Evolutionary conservation across 1,284 basidiomycete species (phyloP).

Genomic region (Fomitopsis betulina): DNA sequence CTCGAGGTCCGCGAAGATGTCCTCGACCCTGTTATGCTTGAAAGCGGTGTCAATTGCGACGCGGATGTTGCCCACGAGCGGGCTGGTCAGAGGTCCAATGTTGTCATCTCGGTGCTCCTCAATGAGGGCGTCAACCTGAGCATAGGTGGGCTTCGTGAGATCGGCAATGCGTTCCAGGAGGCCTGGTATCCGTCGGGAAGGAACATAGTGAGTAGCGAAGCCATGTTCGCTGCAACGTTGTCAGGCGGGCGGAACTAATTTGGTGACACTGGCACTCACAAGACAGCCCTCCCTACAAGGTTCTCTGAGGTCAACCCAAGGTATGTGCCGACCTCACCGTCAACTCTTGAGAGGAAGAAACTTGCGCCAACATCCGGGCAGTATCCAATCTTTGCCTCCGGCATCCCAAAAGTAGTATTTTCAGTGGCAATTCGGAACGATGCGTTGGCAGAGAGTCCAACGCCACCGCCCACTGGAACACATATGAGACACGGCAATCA

Average conservation of each 20-base stretch:
- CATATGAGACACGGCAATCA: not conserved
- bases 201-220: slow-evolving; percentile 88
- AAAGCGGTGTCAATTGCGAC: slow-evolving; percentile 80
- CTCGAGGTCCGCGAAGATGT: slow-evolving; percentile 62
- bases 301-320: slow-evolving; percentile 84
- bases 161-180: slow-evolving; percentile 60
- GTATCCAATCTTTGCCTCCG: slow-evolving; percentile 91
- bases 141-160: slow-evolving; percentile 48
- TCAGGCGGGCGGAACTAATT: not conserved
- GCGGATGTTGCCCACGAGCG: slow-evolving; percentile 62
- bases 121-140: slow-evolving; percentile 53
- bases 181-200: slow-evolving; percentile 67
- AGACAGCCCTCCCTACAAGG: slow-evolving; percentile 75
- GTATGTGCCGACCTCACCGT: slow-evolving; percentile 92
- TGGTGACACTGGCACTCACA: slow-evolving; percentile 48
- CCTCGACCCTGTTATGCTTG: slow-evolving; percentile 60
- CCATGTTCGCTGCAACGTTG: slow-evolving; percentile 66
- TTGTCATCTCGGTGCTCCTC: slow-evolving; percentile 65
- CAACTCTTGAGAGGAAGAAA: slow-evolving; percentile 85
- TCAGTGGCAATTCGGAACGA: slow-evolving; percentile 94
- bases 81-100: slow-evolving; percentile 39
- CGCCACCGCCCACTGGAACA: slow-evolving; percentile 90
- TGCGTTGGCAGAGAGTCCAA: slow-evolving; percentile 86
- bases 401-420: slow-evolving; percentile 94
- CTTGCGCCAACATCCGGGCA: slow-evolving; percentile 91